Conservation (phyloP, 2,329 filamentous ascomycete genomes). For the Paradendryphiella salina region DNA sequence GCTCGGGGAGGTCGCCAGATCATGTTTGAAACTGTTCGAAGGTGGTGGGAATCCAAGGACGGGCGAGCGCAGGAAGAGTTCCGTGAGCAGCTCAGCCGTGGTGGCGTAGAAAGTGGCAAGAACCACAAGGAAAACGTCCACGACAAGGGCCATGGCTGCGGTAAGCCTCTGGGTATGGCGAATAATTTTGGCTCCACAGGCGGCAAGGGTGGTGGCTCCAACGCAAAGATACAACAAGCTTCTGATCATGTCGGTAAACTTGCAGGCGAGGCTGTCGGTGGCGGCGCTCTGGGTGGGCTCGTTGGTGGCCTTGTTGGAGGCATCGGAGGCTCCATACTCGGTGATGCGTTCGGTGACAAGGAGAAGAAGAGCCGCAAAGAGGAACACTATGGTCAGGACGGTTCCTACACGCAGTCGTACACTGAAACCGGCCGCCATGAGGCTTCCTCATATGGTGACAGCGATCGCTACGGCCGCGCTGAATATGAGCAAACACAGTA, state of each 20-base stretch:
- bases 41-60: conserved; percentile 77
- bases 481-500: conserved; percentile 63
- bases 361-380: conserved; percentile 60
- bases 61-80: conserved; percentile 67
- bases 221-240: conserved; percentile 36
- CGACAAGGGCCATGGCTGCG: conserved; percentile 84
- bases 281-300: conserved; percentile 69
- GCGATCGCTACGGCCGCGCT: conserved; percentile 63
- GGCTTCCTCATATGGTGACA: conserved; percentile 36
- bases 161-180: conserved; percentile 76
- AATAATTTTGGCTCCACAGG: conserved; percentile 55
- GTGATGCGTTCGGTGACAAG: conserved; percentile 59
- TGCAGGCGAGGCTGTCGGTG: conserved; percentile 63
- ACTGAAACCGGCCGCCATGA: conserved; percentile 63
- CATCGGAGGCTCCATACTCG: conserved; percentile 64
- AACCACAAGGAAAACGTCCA: conserved; percentile 87
- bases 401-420: conserved; percentile 63
- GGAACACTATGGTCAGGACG: conserved; percentile 60
- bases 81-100: conserved; percentile 73
- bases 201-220: conserved; percentile 52
- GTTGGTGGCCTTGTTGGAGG: conserved; percentile 68
- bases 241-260: conserved; percentile 53
- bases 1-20: conserved; percentile 69
- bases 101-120: conserved; percentile 73
- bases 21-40: conserved; percentile 78